These are phyloP conservation scores for slime mould (Dictyostelium discoideum) DNA, from an alignment of 78 protist species.

Conservation along the genomic window DNA sequence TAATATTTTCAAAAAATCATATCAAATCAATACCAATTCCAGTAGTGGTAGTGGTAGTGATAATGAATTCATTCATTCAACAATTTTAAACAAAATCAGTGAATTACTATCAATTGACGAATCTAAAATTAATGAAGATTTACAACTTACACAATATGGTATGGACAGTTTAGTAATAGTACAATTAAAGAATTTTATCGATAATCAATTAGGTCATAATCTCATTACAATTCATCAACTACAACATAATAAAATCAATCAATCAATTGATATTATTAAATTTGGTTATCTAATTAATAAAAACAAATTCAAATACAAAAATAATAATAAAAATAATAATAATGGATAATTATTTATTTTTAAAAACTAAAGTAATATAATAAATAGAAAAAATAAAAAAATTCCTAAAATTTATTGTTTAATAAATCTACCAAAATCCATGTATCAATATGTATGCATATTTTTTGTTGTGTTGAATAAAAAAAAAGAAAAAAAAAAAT, in stretches of 20 bases:
- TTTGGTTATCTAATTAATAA: neutral
- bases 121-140: neutral
- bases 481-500: no score
- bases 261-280: constrained; percentile 7
- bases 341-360: no score
- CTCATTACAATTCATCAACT: neutral
- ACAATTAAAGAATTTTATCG: neutral
- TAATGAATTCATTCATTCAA: neutral
- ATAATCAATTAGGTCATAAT: neutral
- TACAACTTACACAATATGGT: neutral
- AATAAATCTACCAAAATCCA: no score
- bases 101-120: neutral
- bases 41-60: neutral
- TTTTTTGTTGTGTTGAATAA: no score
- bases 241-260: neutral
- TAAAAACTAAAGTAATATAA: no score
- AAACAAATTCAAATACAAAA: no score
- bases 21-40: neutral
- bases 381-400: no score
- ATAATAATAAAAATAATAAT: no score
- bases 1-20: neutral
- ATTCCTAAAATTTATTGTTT: no score
- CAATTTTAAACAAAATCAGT: neutral
- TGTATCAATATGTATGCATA: no score
- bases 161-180: neutral